Conservation (phyloP, 2,329 filamentous ascomycete genomes). For the Trichoderma breve region DNA sequence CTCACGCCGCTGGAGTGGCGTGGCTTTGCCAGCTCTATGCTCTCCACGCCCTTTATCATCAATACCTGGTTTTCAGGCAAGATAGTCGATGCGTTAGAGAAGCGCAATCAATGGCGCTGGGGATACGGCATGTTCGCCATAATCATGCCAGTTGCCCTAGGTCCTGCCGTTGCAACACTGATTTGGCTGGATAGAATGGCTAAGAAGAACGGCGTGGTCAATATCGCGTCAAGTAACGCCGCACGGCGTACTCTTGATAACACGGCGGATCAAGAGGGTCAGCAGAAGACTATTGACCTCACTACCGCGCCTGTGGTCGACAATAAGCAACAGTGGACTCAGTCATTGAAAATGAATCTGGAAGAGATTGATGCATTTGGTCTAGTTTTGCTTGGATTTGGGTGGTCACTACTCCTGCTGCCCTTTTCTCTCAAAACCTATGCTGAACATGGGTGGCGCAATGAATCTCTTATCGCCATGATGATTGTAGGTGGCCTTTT, state of each 20-base stretch:
- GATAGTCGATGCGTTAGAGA: constrained; percentile 40
- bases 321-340: constrained; percentile 25
- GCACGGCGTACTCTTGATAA: constrained; percentile 32
- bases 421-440: constrained; percentile 59
- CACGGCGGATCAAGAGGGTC: not conserved
- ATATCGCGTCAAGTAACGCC: constrained; percentile 36
- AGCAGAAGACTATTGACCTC: not conserved
- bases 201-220: constrained; percentile 46
- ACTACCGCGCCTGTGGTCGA: constrained; percentile 23
- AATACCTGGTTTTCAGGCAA: constrained; percentile 41
- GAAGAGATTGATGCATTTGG: constrained; percentile 40
- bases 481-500: constrained; percentile 40
- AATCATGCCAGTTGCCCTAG: constrained; percentile 53
- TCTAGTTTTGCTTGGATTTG: constrained; percentile 45
- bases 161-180: constrained; percentile 53
- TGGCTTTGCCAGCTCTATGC: constrained; percentile 33
- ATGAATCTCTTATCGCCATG: constrained; percentile 43
- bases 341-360: constrained; percentile 39
- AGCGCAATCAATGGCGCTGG: constrained; percentile 28
- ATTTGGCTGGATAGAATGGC: constrained; percentile 58
- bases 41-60: constrained; percentile 35
- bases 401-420: constrained; percentile 60
- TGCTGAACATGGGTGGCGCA: constrained; percentile 40
- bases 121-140: constrained; percentile 61
- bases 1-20: constrained; percentile 49